Evolutionary conservation across 306 rosid genomes (phyloP).

Genomic region (Prunus dulcis): DNA sequence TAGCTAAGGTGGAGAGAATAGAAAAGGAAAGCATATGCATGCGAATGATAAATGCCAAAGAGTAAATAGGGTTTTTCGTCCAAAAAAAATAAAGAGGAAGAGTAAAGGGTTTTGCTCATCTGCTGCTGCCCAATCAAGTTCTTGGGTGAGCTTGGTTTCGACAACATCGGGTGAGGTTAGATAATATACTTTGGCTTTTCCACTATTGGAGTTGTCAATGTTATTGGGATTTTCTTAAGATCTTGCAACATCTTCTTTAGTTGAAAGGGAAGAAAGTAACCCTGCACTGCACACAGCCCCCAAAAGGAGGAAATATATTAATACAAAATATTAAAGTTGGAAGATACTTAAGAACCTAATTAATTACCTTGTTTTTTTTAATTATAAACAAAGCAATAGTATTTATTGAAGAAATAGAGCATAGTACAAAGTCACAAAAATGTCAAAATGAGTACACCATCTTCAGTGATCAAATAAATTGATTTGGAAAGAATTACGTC

Average conservation of each 20-base stretch:
- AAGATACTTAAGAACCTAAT: neutral
- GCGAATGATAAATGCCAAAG: neutral
- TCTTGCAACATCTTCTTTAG: neutral
- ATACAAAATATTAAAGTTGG: neutral
- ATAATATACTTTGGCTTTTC: neutral
- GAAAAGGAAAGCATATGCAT: conserved; percentile 22
- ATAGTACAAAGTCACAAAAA: too few relatives aligned
- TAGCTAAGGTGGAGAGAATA: neutral
- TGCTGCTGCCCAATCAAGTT: neutral
- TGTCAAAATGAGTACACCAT: too few relatives aligned
- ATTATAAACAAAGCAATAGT: too few relatives aligned
- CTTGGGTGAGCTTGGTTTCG: neutral
- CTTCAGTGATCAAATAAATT: too few relatives aligned
- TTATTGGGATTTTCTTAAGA: conserved; percentile 1
- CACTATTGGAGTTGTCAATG: conserved; percentile 2
- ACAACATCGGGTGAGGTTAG: neutral
- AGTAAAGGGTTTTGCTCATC: neutral
- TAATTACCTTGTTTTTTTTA: too few relatives aligned
- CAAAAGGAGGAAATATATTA: neutral
- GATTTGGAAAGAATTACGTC: too few relatives aligned
- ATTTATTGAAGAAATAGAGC: too few relatives aligned
- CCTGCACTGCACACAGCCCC: neutral
- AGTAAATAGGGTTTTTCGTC: neutral
- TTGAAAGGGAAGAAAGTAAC: neutral
- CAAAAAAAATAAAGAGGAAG: too few relatives aligned